Evolutionary conservation across 495 filamentous ascomycete genomes (phyloP).

Genomic region (Podospora appendiculata): DNA sequence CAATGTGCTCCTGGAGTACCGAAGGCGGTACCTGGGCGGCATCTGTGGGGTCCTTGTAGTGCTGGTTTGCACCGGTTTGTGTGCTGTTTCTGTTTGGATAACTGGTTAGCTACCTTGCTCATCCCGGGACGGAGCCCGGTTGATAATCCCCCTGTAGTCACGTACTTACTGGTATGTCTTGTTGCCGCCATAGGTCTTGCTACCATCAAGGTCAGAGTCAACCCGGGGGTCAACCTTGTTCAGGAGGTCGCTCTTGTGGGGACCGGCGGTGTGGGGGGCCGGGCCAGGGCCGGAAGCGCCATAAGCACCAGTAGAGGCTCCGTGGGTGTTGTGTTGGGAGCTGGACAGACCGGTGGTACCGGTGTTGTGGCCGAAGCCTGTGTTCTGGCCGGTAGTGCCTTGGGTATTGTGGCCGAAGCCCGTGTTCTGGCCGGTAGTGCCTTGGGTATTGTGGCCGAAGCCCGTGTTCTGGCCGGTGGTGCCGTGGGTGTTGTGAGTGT

Average conservation of each 20-base stretch:
- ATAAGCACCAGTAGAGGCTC: conserved; percentile 14
- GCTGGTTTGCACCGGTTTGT: not conserved
- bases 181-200: conserved; percentile 35
- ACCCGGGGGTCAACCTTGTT: conserved; percentile 51
- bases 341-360: conserved; percentile 14
- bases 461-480: conserved; percentile 17
- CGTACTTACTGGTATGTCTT: conserved; percentile 42
- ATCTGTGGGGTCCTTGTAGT: conserved; percentile 32
- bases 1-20: conserved; percentile 27
- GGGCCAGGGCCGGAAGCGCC: conserved; percentile 38
- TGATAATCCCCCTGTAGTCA: conserved; percentile 4
- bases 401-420: conserved; percentile 19
- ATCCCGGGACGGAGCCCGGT: not conserved
- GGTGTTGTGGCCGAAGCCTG: conserved; percentile 21
- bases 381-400: conserved; percentile 7
- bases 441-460: conserved; percentile 13
- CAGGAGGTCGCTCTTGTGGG: conserved; percentile 42
- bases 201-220: conserved; percentile 41
- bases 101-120: not conserved
- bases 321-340: conserved; percentile 7
- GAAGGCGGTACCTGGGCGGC: conserved; percentile 43
- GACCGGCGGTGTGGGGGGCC: conserved; percentile 40
- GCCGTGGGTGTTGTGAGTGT: conserved; percentile 1
- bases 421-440: conserved; percentile 11
- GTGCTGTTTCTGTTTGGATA: not conserved